A percentile compares a stretch with the other conserved stretches of the same genome.
Evolutionary conservation across 176 grass and related monocot species (phyloP).

Genomic region (Triticum urartu): DNA sequence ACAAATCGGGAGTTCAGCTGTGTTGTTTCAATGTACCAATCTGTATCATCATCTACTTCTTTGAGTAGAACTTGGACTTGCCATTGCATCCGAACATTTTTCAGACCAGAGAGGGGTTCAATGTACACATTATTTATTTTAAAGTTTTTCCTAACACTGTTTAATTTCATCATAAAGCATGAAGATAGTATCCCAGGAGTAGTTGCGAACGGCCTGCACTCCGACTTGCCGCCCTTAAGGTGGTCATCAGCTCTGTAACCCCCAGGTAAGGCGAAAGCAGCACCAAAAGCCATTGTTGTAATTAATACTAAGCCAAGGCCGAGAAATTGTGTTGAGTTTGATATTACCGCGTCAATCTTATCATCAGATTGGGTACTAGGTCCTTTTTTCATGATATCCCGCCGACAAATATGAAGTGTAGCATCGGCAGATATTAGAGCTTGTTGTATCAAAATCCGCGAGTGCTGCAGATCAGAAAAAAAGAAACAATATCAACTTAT

Average conservation of each 20-base stretch:
- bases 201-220: too few species aligned
- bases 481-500: not conserved
- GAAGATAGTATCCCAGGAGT: too few species aligned
- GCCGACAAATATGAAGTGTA: not conserved
- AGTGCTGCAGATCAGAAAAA: slow-evolving; percentile 9
- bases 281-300: slow-evolving; percentile 35
- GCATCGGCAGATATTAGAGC: slow-evolving; percentile 2
- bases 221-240: not conserved
- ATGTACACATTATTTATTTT: too few species aligned
- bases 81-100: too few species aligned
- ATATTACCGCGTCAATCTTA: not conserved
- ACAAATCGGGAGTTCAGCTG: too few species aligned
- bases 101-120: too few species aligned
- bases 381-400: not conserved
- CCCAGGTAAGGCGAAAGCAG: slow-evolving; percentile 18
- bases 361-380: not conserved
- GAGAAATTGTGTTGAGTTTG: slow-evolving; percentile 23
- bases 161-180: too few species aligned
- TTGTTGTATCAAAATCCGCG: slow-evolving; percentile 28
- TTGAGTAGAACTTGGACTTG: too few species aligned
- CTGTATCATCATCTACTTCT: too few species aligned
- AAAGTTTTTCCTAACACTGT: too few species aligned
- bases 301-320: slow-evolving; percentile 21
- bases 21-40: too few species aligned
- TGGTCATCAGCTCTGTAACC: slow-evolving; percentile 26